Percentiles rank a stretch among this genome's conserved stretches.
These are phyloP conservation scores for Globisporangium viniferum DNA, from an alignment of 352 stramenopile species.

Conservation along the genomic window DNA sequence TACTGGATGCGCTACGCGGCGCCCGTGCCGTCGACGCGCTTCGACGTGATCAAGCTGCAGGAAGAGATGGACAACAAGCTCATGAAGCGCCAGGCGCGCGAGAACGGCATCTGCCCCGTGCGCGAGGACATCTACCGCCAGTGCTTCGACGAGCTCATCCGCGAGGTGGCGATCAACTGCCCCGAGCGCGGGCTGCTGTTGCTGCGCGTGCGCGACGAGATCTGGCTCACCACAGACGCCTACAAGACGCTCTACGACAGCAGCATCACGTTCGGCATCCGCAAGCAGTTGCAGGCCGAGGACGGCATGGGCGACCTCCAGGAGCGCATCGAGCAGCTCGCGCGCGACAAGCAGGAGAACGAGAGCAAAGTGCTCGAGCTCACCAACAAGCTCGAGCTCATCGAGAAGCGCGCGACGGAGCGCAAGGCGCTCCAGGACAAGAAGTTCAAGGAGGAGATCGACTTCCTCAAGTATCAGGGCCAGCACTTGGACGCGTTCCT, in stretches of 20 bases:
- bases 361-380: conserved; percentile 87
- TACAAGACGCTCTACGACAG: conserved; percentile 96
- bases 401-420: conserved; percentile 90
- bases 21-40: conserved; percentile 86
- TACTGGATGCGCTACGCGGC: conserved; percentile 92
- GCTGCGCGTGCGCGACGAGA: conserved; percentile 91
- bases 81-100: conserved; percentile 86
- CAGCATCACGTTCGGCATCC: conserved; percentile 91
- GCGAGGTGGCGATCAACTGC: conserved; percentile 90
- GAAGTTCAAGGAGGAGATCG: conserved; percentile 92
- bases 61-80: conserved; percentile 89
- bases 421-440: conserved; percentile 90
- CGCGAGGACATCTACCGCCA: conserved; percentile 93
- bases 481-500: conserved; percentile 95
- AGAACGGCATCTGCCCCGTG: conserved; percentile 92
- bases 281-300: conserved; percentile 93
- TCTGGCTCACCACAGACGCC: conserved; percentile 91
- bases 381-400: conserved; percentile 90
- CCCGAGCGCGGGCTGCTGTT: conserved; percentile 91
- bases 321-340: conserved; percentile 45
- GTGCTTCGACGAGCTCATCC: conserved; percentile 92
- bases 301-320: conserved; percentile 90
- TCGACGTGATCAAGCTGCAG: conserved; percentile 92
- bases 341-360: conserved; percentile 58
- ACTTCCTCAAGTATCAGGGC: conserved; percentile 95